Conservation (phyloP, 495 filamentous ascomycete genomes). For the Evansstolkia leycettana region DNA sequence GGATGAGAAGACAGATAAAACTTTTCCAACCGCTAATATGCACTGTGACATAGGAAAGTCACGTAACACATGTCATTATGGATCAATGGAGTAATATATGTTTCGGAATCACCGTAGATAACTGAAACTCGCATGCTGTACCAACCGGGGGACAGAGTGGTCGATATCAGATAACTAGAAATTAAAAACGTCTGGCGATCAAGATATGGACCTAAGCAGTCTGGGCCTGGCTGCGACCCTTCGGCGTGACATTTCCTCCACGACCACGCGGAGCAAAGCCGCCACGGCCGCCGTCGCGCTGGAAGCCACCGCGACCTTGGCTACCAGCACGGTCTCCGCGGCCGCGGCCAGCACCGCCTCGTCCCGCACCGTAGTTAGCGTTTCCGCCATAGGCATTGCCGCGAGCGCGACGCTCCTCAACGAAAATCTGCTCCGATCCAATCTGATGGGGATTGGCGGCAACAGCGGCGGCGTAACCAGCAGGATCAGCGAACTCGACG, state of each 20-base stretch:
- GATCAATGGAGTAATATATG: constrained; percentile 32
- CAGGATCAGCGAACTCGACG: constrained; percentile 73
- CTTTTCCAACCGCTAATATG: constrained; percentile 42
- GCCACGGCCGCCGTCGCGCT: constrained; percentile 50
- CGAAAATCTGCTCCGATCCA: constrained; percentile 63
- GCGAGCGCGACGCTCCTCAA: constrained; percentile 82
- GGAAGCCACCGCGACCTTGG: constrained; percentile 55
- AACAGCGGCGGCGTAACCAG: constrained; percentile 70
- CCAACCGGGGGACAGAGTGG: constrained; percentile 5
- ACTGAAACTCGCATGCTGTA: constrained; percentile 6
- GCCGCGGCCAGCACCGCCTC: constrained; percentile 47
- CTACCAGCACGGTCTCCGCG: constrained; percentile 56
- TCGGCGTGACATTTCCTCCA: constrained; percentile 36
- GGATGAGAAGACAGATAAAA: constrained; percentile 24
- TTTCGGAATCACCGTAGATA: constrained; percentile 14
- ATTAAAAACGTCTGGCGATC: background rate
- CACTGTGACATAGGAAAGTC: constrained; percentile 27
- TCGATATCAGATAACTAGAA: background rate
- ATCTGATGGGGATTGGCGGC: constrained; percentile 78
- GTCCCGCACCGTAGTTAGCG: constrained; percentile 44
- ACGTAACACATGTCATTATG: constrained; percentile 40
- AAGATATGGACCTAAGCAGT: constrained; percentile 34
- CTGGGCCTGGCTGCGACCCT: constrained; percentile 38
- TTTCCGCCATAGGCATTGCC: constrained; percentile 49
- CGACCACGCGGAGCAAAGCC: constrained; percentile 41